Percentiles rank a stretch among this genome's conserved stretches.
Conservation (phyloP, 495 filamentous ascomycete genomes). For the Cercophora newfieldiana region DNA sequence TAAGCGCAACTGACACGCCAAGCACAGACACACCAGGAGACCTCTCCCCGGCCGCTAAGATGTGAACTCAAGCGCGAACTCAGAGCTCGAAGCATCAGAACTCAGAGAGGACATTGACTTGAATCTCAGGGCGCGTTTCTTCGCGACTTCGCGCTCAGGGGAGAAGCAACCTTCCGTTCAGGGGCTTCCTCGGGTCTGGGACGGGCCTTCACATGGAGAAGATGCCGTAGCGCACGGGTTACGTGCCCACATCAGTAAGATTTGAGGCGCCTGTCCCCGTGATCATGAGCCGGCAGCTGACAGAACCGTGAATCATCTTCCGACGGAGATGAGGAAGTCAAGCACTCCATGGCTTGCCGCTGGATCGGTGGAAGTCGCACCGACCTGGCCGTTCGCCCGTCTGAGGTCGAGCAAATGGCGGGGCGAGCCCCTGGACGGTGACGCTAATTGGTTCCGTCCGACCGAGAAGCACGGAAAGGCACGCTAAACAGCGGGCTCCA, state of each 20-base stretch:
- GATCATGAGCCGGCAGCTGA: background rate
- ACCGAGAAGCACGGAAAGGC: constrained; percentile 17
- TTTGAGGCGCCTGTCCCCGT: background rate
- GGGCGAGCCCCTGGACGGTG: background rate
- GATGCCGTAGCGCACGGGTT: too few species aligned
- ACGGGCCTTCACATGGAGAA: too few species aligned
- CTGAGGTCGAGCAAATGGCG: constrained; percentile 8
- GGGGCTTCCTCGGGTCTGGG: background rate
- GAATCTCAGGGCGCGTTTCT: background rate
- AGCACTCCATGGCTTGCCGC: background rate
- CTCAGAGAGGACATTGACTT: background rate
- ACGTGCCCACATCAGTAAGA: background rate
- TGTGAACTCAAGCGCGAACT: too few species aligned
- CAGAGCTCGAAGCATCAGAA: background rate
- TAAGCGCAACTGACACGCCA: background rate
- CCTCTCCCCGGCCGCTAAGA: background rate
- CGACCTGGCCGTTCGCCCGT: constrained; percentile 5
- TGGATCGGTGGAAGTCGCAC: constrained; percentile 9
- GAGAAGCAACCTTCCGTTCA: background rate
- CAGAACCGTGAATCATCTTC: background rate
- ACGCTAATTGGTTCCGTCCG: constrained; percentile 34
- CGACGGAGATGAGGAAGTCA: background rate
- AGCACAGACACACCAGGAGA: background rate
- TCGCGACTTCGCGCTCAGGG: background rate
- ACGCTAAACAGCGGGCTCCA: background rate